These are phyloP conservation scores for Leccinum fibrillosum DNA, from an alignment of 768 basidiomycete species.

Conservation along the genomic window DNA sequence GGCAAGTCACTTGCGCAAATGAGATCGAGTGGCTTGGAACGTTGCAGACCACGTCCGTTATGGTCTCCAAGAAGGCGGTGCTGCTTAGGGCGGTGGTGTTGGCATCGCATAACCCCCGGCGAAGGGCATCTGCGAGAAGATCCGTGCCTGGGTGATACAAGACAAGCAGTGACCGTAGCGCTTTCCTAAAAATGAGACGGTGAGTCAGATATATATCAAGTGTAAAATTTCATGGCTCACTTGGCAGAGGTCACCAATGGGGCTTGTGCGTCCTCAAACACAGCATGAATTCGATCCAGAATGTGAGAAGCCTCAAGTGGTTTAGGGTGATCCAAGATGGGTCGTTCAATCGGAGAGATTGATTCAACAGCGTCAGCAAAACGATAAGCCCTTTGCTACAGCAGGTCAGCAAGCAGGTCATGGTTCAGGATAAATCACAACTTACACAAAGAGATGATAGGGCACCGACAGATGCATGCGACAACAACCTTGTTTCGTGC, in stretches of 20 bases:
- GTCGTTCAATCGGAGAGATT: constrained; percentile 61
- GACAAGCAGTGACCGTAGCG: constrained; percentile 65
- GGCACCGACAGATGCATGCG: constrained; percentile 81
- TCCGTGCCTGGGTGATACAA: constrained; percentile 51
- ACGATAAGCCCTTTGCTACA: constrained; percentile 76
- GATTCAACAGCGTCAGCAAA: constrained; percentile 52
- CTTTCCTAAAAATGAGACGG: constrained; percentile 51
- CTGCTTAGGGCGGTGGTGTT: constrained; percentile 50
- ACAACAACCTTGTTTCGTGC: constrained; percentile 68
- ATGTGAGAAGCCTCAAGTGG: constrained; percentile 50
- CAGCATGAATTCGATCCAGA: constrained; percentile 66
- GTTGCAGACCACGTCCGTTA: constrained; percentile 66
- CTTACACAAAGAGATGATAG: constrained; percentile 85
- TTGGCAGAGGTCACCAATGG: constrained; percentile 56
- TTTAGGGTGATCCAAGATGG: constrained; percentile 46
- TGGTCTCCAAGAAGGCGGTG: constrained; percentile 71
- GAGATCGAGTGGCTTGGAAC: constrained; percentile 55
- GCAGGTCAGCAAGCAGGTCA: not conserved
- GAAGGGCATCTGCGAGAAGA: constrained; percentile 62
- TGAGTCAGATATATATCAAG: constrained; percentile 9
- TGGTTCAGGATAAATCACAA: constrained; percentile 17
- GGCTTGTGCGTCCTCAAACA: constrained; percentile 58
- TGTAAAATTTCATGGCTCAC: constrained; percentile 40
- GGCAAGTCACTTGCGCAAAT: constrained; percentile 70
- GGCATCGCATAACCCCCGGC: constrained; percentile 64